phyloP scores from a whole-genome alignment of 306 rosid species.

The Cucurbita moschata region DNA sequence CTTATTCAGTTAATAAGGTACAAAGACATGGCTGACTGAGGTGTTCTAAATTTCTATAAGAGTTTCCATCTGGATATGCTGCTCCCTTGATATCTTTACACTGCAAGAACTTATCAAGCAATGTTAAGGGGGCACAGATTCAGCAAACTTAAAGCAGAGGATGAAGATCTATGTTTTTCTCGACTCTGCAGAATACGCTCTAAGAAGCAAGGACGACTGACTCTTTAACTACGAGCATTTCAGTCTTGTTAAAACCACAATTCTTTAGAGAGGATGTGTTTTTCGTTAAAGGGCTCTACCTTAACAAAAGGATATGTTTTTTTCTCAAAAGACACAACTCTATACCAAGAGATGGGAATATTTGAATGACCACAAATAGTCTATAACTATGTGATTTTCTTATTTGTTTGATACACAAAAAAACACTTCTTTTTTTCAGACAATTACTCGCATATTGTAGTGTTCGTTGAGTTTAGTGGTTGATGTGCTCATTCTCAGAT shows the following conservation, averaged over 20 bases:
- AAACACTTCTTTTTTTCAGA: too few relatives aligned
- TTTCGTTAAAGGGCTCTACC: too few relatives aligned
- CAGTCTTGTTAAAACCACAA: constrained; percentile 22
- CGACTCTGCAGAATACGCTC: background rate
- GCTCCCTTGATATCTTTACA: background rate
- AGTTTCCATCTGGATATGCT: background rate
- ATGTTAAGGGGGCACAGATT: background rate
- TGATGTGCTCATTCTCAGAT: too few relatives aligned
- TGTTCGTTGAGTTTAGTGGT: too few relatives aligned
- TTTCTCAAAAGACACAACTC: too few relatives aligned
- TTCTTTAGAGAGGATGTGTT: too few relatives aligned
- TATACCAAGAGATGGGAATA: too few relatives aligned
- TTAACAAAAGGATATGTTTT: too few relatives aligned
- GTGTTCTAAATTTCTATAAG: background rate
- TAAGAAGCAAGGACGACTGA: background rate
- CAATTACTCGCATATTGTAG: too few relatives aligned
- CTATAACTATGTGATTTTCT: too few relatives aligned
- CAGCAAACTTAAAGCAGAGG: background rate
- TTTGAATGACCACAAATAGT: too few relatives aligned
- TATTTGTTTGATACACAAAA: too few relatives aligned
- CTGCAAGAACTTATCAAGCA: background rate
- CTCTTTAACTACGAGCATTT: constrained; percentile 2
- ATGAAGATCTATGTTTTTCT: background rate
- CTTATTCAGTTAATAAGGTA: background rate
- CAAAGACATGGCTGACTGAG: background rate